phyloP scores from a whole-genome alignment of 2,329 filamentous ascomycete genomes.

The Monosporascus sp. region DNA sequence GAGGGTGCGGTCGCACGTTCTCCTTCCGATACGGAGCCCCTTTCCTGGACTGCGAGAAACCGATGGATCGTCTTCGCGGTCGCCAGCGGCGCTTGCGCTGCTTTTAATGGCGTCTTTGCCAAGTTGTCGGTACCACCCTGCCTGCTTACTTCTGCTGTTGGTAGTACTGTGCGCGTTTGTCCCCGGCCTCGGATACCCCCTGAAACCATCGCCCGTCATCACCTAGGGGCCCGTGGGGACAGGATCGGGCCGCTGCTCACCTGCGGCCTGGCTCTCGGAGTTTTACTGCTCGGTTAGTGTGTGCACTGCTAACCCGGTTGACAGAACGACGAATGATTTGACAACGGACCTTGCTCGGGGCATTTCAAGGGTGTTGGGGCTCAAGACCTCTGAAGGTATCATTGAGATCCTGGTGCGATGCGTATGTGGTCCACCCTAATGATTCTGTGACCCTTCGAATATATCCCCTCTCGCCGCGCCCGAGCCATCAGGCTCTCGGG shows the following conservation, averaged over 20 bases:
- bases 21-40: neutral
- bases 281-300: too few species aligned
- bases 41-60: constrained; percentile 27
- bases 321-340: constrained; percentile 51
- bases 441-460: neutral
- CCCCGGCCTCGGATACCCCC: too few species aligned
- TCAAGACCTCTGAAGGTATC: constrained; percentile 33
- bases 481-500: neutral
- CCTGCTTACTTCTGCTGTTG: neutral
- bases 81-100: constrained; percentile 70
- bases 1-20: neutral
- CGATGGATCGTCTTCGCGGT: constrained; percentile 67
- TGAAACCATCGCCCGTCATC: too few species aligned
- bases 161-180: too few species aligned
- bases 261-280: too few species aligned
- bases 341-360: constrained; percentile 43
- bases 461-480: neutral
- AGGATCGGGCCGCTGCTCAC: too few species aligned
- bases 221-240: too few species aligned
- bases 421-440: constrained; percentile 33
- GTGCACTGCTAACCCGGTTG: constrained; percentile 2
- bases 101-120: constrained; percentile 78
- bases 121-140: constrained; percentile 57
- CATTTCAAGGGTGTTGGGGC: constrained; percentile 39
- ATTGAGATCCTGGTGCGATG: constrained; percentile 46